Conservation (phyloP, 495 filamentous ascomycete genomes). For the Aspergillus funiculosus region DNA sequence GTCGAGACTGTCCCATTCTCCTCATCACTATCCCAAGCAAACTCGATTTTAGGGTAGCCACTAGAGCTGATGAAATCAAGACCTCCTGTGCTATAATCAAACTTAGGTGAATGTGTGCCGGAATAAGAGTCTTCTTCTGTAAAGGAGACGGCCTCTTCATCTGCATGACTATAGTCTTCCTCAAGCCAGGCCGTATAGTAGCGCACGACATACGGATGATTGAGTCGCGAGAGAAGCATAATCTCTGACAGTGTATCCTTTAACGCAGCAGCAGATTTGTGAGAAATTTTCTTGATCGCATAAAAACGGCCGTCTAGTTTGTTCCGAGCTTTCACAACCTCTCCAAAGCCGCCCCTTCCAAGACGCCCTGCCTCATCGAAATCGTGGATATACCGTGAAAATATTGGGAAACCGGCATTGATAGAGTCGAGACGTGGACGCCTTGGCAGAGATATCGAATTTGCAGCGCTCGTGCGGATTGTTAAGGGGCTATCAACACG, state of each 20-base stretch:
- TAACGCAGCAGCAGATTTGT: constrained; percentile 69
- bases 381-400: constrained; percentile 76
- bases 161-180: constrained; percentile 53
- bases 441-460: constrained; percentile 36
- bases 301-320: constrained; percentile 90
- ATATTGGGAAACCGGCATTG: constrained; percentile 28
- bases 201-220: constrained; percentile 91
- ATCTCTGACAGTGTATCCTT: constrained; percentile 89
- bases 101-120: constrained; percentile 49
- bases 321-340: constrained; percentile 94
- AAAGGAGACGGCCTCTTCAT: constrained; percentile 53
- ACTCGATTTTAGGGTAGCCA: constrained; percentile 73
- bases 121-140: constrained; percentile 46
- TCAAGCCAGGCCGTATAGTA: constrained; percentile 96
- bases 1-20: constrained; percentile 41
- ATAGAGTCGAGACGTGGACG: constrained; percentile 46
- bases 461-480: constrained; percentile 32
- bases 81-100: constrained; percentile 69
- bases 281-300: constrained; percentile 92
- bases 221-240: constrained; percentile 80
- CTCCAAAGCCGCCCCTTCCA: constrained; percentile 91
- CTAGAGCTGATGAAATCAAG: constrained; percentile 91
- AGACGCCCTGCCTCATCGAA: constrained; percentile 84
- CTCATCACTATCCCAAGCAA: constrained; percentile 65
- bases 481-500: constrained; percentile 50